Evolutionary conservation across 805 yeast genomes (phyloP).

Genomic region (Kluyveromyces aestuarii): DNA sequence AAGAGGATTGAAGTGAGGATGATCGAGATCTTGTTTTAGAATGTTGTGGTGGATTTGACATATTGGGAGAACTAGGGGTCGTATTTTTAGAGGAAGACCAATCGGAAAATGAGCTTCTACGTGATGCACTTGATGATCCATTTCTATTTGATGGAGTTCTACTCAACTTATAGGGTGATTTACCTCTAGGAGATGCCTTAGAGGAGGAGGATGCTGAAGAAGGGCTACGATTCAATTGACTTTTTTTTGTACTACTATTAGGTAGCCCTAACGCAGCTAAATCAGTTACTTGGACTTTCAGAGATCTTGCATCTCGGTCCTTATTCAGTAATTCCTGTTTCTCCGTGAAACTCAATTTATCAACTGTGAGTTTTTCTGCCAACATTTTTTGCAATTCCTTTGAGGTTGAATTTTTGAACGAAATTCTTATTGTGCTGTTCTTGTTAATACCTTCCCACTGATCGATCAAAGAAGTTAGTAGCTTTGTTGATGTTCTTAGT

Average conservation of each 20-base stretch:
- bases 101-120: constrained; percentile 13
- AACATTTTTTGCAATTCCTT: constrained; percentile 15
- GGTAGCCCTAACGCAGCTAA: background rate
- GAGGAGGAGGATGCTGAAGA: background rate
- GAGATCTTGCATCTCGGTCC: constrained; percentile 1
- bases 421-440: constrained; percentile 7
- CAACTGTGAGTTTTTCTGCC: constrained; percentile 22
- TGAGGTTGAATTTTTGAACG: constrained; percentile 8
- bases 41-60: background rate
- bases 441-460: constrained; percentile 19
- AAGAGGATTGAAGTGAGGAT: constrained; percentile 25
- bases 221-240: background rate
- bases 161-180: constrained; percentile 13
- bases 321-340: constrained; percentile 1
- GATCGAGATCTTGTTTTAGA: constrained; percentile 20
- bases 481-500: constrained; percentile 9
- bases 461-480: constrained; percentile 10
- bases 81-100: background rate
- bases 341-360: constrained; percentile 16
- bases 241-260: constrained; percentile 1
- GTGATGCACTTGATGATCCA: constrained; percentile 8
- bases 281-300: background rate
- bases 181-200: constrained; percentile 7
- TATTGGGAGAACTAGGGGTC: background rate
- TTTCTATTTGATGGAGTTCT: constrained; percentile 16